Evolutionary conservation across 257 asterid genomes (phyloP).

Genomic region (Solanum pinnatisectum): DNA sequence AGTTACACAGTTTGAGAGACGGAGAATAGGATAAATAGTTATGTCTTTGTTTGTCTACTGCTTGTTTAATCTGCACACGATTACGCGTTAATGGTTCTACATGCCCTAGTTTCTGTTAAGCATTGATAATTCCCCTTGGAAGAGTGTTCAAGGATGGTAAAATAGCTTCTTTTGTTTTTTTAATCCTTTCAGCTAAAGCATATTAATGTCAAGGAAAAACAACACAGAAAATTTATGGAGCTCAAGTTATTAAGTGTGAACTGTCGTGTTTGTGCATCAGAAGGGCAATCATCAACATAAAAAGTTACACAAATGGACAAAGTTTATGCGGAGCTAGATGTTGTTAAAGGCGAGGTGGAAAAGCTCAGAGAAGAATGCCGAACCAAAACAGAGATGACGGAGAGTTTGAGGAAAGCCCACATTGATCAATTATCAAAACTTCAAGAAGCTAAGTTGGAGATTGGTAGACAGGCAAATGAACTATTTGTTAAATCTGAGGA

Average conservation of each 20-base stretch:
- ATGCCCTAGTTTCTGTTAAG: not conserved
- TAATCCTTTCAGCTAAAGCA: not conserved
- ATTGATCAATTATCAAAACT: not conserved
- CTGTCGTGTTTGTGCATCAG: not conserved
- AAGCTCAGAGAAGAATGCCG: not conserved
- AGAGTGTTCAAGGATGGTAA: not conserved
- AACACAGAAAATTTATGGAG: not conserved
- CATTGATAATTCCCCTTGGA: not conserved
- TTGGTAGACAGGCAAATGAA: not conserved
- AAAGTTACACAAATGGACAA: not conserved
- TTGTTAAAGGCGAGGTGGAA: not conserved
- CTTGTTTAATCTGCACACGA: not conserved
- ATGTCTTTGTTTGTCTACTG: not conserved
- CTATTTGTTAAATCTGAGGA: not conserved
- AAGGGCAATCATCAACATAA: not conserved
- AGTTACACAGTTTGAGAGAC: not conserved
- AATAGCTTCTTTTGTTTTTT: not conserved
- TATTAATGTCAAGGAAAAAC: not conserved
- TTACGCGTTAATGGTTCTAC: not conserved
- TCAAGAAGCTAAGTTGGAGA: not conserved
- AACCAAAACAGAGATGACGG: not conserved
- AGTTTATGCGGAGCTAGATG: not conserved
- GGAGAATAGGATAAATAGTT: not conserved
- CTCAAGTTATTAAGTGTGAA: not conserved
- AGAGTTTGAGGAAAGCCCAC: not conserved